phyloP scores from a whole-genome alignment of 2,329 filamentous ascomycete genomes.

The Nectriaceae sp. region DNA sequence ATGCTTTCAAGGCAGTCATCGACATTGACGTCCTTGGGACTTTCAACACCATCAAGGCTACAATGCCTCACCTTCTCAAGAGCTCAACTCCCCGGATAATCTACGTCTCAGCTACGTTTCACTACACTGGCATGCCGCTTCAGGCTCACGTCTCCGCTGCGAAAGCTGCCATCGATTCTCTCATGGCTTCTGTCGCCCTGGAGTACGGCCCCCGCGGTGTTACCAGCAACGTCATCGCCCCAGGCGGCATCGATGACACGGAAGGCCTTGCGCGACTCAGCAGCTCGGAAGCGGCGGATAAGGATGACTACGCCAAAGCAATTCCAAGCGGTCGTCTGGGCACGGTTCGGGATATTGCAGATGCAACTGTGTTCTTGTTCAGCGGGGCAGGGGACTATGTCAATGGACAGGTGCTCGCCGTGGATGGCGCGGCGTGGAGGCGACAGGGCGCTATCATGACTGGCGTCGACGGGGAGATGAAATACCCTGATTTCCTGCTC shows the following conservation, averaged over 20 bases:
- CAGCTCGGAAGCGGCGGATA: constrained; percentile 37
- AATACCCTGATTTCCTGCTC: constrained; percentile 54
- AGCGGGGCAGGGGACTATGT: constrained; percentile 84
- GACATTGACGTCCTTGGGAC: constrained; percentile 95
- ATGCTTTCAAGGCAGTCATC: constrained; percentile 93
- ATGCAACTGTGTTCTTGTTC: constrained; percentile 89
- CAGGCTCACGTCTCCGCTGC: constrained; percentile 90
- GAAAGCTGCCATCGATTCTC: constrained; percentile 86
- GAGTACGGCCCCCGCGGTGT: constrained; percentile 89
- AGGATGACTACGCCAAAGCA: constrained; percentile 37
- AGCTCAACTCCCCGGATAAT: constrained; percentile 82
- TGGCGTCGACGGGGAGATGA: constrained; percentile 49
- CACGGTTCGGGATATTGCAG: constrained; percentile 82
- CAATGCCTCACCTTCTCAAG: constrained; percentile 75
- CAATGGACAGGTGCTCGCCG: constrained; percentile 79
- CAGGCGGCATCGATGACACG: constrained; percentile 82
- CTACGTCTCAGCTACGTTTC: constrained; percentile 87
- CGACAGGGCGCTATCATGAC: constrained; percentile 48
- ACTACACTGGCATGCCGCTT: constrained; percentile 83
- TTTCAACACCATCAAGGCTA: constrained; percentile 94
- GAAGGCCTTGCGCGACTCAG: constrained; percentile 73
- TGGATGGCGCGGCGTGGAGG: constrained; percentile 64
- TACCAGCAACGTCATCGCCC: constrained; percentile 85
- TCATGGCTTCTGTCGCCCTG: constrained; percentile 77
- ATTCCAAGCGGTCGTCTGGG: constrained; percentile 80